These are phyloP conservation scores for Rhizophora mangle DNA, from an alignment of 345 rosid genomes.

Conservation along the genomic window DNA sequence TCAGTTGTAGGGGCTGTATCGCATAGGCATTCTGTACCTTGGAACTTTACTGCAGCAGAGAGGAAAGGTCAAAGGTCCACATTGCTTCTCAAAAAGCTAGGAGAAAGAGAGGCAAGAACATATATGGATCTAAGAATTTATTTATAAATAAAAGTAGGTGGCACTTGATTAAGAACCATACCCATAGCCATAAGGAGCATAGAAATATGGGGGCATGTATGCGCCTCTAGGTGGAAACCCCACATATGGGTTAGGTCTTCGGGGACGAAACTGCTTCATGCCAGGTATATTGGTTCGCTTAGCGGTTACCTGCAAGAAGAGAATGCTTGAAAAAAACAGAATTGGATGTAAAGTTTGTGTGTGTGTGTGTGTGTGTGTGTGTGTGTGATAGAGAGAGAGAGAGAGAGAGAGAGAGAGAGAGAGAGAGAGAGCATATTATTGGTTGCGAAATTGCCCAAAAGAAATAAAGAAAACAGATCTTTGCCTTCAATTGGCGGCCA, in stretches of 20 bases:
- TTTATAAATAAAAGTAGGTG: neutral
- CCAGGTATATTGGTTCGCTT: constrained; percentile 74
- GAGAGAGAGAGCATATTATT: neutral
- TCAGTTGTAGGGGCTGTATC: constrained; percentile 64
- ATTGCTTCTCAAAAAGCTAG: neutral
- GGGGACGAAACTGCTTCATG: constrained; percentile 67
- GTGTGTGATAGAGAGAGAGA: no score
- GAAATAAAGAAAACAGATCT: neutral
- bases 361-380: no score
- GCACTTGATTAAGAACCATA: constrained; percentile 18
- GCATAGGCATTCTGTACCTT: constrained; percentile 58
- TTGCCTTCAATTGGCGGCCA: constrained; percentile 73
- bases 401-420: neutral
- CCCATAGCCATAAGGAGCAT: constrained; percentile 66
- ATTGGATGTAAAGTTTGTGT: neutral
- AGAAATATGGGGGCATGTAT: constrained; percentile 44
- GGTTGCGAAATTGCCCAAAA: neutral
- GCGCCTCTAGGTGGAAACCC: constrained; percentile 39
- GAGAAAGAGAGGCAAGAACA: neutral
- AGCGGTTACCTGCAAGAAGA: constrained; percentile 44
- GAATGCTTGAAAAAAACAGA: neutral
- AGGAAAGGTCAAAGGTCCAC: neutral
- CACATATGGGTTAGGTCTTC: constrained; percentile 43
- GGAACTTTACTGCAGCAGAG: constrained; percentile 52
- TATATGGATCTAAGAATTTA: neutral